Base-by-base conservation (phyloP, 345 rosid genomes). In the Punica granatum region DNA sequence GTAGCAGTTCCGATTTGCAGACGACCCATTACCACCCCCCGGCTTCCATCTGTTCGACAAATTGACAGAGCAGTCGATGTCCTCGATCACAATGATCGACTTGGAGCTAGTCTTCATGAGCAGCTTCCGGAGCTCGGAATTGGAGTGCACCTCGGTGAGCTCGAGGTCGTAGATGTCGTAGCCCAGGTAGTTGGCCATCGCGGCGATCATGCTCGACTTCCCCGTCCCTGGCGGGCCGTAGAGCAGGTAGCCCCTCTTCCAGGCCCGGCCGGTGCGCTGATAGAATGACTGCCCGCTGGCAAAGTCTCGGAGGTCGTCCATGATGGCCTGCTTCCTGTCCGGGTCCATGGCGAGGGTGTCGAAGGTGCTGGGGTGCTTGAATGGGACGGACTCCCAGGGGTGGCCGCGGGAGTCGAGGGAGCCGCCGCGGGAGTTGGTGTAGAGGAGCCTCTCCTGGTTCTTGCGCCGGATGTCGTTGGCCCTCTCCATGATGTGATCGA, bases 211-310 rank as follows among this genome's bases (percentile, higher is more conserved):
- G 71, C 97, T 90, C 6, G 98, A 93, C 59, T 93, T 93, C 16
- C 98, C 98, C 0, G 98, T 93, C 19, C 98, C 97, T 0, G 98
- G 98, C 0, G 98, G 96, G 0, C 98, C 98, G 53, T 90, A 90
- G 0, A 93, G 87, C 74, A 90, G 72, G 62, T 93, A 93, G 0
- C 97, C 98, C 64, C 98, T 71, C 63, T 93, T 93, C 98, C 98
- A 93, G 46, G 98, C 97, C 69, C 97, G 71, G 15, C 98, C 98
- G 0, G 98, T 89, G 65, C 80, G 82, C 80, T 89, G 97, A 69
- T 93, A 93, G 67, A 93, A 93, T 0, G 73, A 9, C 34, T 85
- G 85, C 1, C 97, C 95, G 4, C 67, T 63, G 0, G 88, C 90
- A 59, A 90, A 90, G 68, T 87, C 96, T 9, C 58, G 72, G n/a